Base-by-base conservation (phyloP, 257 asterid genomes). In the Sherardia arvensis region DNA sequence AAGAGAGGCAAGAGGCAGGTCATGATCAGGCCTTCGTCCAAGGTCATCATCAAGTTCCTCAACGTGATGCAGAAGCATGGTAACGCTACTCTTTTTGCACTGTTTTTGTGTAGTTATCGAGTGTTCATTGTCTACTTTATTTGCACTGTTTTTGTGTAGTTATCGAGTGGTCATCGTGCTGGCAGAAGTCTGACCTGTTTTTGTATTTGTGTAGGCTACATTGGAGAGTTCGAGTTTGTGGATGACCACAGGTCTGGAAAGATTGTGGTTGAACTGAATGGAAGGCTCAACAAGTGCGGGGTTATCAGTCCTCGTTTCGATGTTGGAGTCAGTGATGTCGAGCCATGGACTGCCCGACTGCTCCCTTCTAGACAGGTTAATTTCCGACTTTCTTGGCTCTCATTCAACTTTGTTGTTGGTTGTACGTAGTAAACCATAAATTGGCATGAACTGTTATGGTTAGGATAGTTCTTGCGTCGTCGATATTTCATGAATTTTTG, bases 231-330 rank as follows among this genome's bases (percentile, higher is more conserved):
- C 15, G 81, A 77, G 65, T 77, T 29, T 25, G 81, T 77, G 7
- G 81, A 77, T 58, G 81, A 77, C 43, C 81, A 76, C 28, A 69
- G 76, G 62, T 38, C 81, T 55, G 81, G 81, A n/a, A 77, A 77
- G 63, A 72, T 77, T 66, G 78, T 72, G 14, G 81, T 77, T 10
- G 81, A 77, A 59, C 65, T 73, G 58, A 72, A 77, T 21, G 81
- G 81, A 15, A 65, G 78, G 62, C 38, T 77, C 29, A 77, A 77
- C 73, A 77, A 73, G 54, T 77, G 81, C 28, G 81, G 81, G 43
- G 81, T 77, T 38, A 73, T 73, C 49, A 77, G 78, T 65, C 81
- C 81, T 11, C 78, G 76, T 43, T 77, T 77, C 62, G 81, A 77
- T 53, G 54, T 77, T 23, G 78, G 78, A 21, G 76, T 77, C 33